Conservation (phyloP, 768 basidiomycete species). For the Rickenella mellea region DNA sequence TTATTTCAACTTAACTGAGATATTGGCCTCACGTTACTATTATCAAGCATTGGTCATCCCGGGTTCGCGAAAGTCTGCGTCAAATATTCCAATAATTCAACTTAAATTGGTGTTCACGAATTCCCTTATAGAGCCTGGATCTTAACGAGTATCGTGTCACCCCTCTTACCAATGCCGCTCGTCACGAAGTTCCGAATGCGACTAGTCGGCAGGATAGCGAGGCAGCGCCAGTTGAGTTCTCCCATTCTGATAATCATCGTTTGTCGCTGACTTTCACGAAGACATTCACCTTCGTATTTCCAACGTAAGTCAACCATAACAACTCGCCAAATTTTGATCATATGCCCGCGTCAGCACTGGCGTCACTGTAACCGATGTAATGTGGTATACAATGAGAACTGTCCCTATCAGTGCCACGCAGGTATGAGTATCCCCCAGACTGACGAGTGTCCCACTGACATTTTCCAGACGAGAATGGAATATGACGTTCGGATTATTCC, state of each 20-base stretch:
- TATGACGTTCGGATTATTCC: constrained; percentile 2
- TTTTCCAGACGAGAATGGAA: constrained; percentile 4
- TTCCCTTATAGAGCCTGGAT: constrained; percentile 1
- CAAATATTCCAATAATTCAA: not conserved
- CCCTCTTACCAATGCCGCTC: constrained; percentile 5
- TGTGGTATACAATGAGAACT: constrained; percentile 2
- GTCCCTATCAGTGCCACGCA: not conserved
- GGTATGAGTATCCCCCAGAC: not conserved
- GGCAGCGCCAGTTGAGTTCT: not conserved
- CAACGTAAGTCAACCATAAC: not conserved
- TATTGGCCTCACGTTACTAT: not conserved
- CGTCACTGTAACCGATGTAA: not conserved
- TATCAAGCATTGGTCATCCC: constrained; percentile 3
- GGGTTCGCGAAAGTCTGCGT: constrained; percentile 4
- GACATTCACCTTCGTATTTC: constrained; percentile 6
- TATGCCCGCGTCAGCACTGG: not conserved
- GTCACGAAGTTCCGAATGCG: constrained; percentile 2
- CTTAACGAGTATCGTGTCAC: constrained; percentile 4
- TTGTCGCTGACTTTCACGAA: not conserved
- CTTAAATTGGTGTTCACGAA: not conserved
- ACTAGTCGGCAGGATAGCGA: not conserved
- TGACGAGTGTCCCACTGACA: not conserved
- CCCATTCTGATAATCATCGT: not conserved
- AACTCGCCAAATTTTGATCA: not conserved
- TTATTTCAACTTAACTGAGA: not conserved